A percentile compares a stretch with the other conserved stretches of the same genome.
Evolutionary conservation across 768 basidiomycete genomes (phyloP).

Genomic region (Pisolithus sp.): DNA sequence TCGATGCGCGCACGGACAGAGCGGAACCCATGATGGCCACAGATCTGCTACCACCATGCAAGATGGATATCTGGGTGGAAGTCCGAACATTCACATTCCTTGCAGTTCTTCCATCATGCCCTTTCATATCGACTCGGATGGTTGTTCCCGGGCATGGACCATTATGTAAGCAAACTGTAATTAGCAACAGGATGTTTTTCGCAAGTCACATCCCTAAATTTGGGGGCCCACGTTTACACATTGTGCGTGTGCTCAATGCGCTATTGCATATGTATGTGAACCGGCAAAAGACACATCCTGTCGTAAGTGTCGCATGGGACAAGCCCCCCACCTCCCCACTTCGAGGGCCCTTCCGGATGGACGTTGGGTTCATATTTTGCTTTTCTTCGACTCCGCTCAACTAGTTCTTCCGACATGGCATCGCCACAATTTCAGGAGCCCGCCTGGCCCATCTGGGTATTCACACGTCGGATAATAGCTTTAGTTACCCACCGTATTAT

Average conservation of each 20-base stretch:
- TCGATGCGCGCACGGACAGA: neutral
- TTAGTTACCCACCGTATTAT: neutral
- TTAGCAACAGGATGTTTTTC: neutral
- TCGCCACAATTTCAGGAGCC: neutral
- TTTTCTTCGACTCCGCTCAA: neutral
- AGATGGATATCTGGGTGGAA: neutral
- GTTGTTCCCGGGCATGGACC: neutral
- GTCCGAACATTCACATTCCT: neutral
- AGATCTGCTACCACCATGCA: neutral
- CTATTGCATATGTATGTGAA: too few species aligned
- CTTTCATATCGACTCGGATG: neutral
- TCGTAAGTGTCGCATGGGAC: neutral
- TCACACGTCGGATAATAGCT: neutral
- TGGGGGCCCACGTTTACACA: conserved; percentile 1
- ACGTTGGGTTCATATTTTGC: neutral
- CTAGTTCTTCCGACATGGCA: neutral
- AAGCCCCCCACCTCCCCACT: neutral
- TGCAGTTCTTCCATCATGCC: neutral
- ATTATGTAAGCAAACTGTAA: neutral
- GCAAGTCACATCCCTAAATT: neutral
- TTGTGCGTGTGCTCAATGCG: neutral
- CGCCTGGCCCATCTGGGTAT: neutral
- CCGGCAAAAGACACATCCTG: neutral
- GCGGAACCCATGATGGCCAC: neutral
- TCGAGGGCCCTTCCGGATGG: neutral